Percentiles rank a stretch among this genome's conserved stretches.
These are phyloP conservation scores for Cicer yamashitae DNA, from an alignment of 306 rosid genomes.

Conservation along the genomic window DNA sequence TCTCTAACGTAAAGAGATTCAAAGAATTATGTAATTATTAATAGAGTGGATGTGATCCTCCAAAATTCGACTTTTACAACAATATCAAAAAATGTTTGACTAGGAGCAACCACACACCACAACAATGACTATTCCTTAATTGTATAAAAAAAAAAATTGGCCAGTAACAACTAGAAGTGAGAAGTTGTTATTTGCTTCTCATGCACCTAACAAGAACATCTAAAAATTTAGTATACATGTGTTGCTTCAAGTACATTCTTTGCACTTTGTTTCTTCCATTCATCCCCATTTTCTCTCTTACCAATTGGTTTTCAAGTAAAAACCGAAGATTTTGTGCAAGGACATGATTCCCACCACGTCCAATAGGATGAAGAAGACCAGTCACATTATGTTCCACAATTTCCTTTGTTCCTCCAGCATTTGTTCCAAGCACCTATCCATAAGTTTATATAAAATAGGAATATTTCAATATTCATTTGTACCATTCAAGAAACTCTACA, in stretches of 20 bases:
- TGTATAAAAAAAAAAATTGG: too few species aligned
- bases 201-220: conserved; percentile 76
- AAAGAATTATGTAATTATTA: too few species aligned
- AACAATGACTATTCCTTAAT: too few species aligned
- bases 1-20: too few species aligned
- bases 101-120: too few species aligned
- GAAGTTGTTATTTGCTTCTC: conserved; percentile 60
- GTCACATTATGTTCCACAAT: conserved; percentile 85
- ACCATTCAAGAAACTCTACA: not conserved
- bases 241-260: conserved; percentile 78
- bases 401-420: conserved; percentile 87
- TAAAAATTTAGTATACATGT: conserved; percentile 79
- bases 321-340: conserved; percentile 69
- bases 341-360: conserved; percentile 59
- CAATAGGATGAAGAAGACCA: conserved; percentile 81
- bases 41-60: too few species aligned
- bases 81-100: too few species aligned
- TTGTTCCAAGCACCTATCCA: conserved; percentile 88
- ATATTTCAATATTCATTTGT: not conserved
- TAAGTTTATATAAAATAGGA: not conserved
- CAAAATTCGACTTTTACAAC: too few species aligned
- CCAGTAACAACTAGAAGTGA: not conserved
- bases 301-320: conserved; percentile 63
- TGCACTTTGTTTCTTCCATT: conserved; percentile 78
- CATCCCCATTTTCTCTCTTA: conserved; percentile 74